Conservation (phyloP, 2,329 filamentous ascomycete species). For the Alternaria solani region DNA sequence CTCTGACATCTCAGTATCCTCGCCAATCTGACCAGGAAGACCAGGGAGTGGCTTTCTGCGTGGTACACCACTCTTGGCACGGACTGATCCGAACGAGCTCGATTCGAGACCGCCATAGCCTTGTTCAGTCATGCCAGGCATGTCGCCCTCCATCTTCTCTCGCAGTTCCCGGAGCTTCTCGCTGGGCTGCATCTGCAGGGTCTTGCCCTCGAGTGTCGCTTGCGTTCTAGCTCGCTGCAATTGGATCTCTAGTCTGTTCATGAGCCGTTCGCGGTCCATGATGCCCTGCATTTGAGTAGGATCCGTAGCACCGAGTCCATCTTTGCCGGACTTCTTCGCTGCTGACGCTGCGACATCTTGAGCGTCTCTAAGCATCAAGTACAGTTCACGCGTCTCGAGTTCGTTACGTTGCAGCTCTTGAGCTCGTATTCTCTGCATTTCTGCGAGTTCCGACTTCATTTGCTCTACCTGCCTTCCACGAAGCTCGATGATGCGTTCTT, state of each 20-base stretch:
- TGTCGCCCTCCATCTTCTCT: conserved; percentile 85
- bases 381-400: conserved; percentile 93
- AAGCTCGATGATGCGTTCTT: conserved; percentile 87
- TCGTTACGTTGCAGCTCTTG: conserved; percentile 95
- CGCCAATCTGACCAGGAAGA: conserved; percentile 43
- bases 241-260: conserved; percentile 94
- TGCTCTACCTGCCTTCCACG: conserved; percentile 85
- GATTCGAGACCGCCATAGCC: conserved; percentile 66
- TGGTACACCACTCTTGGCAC: conserved; percentile 52
- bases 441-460: conserved; percentile 87
- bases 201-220: conserved; percentile 92
- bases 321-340: conserved; percentile 67
- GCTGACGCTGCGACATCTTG: conserved; percentile 94
- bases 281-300: conserved; percentile 87
- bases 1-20: conserved; percentile 47
- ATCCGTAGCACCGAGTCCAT: conserved; percentile 68
- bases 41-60: conserved; percentile 51
- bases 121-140: conserved; percentile 56
- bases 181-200: conserved; percentile 85
- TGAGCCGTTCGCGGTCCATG: conserved; percentile 87
- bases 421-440: conserved; percentile 82
- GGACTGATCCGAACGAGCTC: conserved; percentile 67
- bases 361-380: conserved; percentile 96
- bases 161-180: conserved; percentile 90
- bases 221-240: conserved; percentile 97